Conservation (phyloP, 1,284 basidiomycete species). For the Malassezia sympodialis region DNA sequence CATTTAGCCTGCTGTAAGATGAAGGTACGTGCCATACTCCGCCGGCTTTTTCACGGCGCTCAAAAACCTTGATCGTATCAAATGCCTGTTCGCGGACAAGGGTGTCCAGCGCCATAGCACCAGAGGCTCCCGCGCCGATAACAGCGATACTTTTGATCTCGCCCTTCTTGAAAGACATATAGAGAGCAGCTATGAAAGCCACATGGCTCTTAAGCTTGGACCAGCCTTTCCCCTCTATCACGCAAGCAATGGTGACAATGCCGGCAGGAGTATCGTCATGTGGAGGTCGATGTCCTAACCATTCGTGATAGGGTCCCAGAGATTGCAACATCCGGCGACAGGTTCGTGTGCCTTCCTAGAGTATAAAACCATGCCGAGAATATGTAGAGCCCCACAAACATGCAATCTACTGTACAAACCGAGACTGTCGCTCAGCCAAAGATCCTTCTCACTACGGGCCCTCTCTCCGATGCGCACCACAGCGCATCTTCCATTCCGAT, state of each 20-base stretch:
- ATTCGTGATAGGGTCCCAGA: background rate
- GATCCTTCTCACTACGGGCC: background rate
- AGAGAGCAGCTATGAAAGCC: background rate
- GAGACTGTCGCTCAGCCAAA: background rate
- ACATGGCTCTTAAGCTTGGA: background rate
- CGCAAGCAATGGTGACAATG: background rate
- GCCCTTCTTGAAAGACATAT: background rate
- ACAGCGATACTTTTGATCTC: background rate
- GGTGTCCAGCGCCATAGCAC: background rate
- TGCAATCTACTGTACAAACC: background rate
- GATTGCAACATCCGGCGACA: background rate
- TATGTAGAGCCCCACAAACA: background rate
- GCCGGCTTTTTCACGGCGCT: conserved; percentile 4
- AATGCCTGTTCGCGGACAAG: conserved; percentile 1
- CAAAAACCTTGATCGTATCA: conserved; percentile 1
- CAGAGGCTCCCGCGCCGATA: background rate
- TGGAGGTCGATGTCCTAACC: background rate
- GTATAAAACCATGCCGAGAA: background rate
- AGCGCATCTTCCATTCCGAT: background rate
- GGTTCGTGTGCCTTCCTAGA: background rate
- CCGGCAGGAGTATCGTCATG: background rate
- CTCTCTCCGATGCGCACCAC: background rate
- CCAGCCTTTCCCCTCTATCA: background rate
- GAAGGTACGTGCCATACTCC: background rate
- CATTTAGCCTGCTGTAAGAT: background rate